Percentiles rank a stretch among this genome's conserved stretches.
Conservation (phyloP, 2,329 filamentous ascomycete genomes). For the Aspergillus caelatus region DNA sequence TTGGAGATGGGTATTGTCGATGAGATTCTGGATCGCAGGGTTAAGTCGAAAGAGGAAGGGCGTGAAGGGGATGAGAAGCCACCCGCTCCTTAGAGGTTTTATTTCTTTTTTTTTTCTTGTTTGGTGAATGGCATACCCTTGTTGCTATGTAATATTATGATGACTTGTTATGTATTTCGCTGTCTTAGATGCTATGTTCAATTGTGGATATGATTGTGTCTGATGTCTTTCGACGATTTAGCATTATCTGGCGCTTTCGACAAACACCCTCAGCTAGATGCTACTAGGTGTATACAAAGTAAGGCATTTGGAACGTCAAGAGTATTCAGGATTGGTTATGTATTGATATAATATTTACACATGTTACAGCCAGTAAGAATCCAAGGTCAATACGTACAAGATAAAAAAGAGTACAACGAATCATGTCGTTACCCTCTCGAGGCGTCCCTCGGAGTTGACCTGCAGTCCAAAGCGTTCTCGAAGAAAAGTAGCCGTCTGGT, state of each 20-base stretch:
- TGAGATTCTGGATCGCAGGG: slow-evolving; percentile 68
- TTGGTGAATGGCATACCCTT: slow-evolving; percentile 9
- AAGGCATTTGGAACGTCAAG: neutral
- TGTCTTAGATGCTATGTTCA: neutral
- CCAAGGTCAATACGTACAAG: neutral
- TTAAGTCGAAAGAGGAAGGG: slow-evolving; percentile 31
- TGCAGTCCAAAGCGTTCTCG: slow-evolving; percentile 43
- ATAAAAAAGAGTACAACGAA: neutral
- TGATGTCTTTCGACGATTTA: neutral
- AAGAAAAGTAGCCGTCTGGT: slow-evolving; percentile 40
- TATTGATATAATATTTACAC: slow-evolving; percentile 14
- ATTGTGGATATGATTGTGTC: neutral
- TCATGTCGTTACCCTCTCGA: slow-evolving; percentile 34
- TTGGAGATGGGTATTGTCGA: slow-evolving; percentile 90
- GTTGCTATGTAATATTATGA: slow-evolving; percentile 16
- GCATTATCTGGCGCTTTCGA: neutral
- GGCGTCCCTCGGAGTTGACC: slow-evolving; percentile 37
- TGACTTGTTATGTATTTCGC: slow-evolving; percentile 1
- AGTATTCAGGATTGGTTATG: neutral
- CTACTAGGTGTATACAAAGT: neutral
- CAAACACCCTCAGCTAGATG: neutral
- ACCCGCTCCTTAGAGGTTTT: slow-evolving; percentile 18
- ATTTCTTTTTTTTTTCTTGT: neutral
- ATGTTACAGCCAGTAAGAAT: neutral
- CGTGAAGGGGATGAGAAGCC: slow-evolving; percentile 27